Evolutionary conservation across 2,329 filamentous ascomycete species (phyloP), one percentile per base, ranked within the genome.

Genomic region (Aschersonia sp.): DNA sequence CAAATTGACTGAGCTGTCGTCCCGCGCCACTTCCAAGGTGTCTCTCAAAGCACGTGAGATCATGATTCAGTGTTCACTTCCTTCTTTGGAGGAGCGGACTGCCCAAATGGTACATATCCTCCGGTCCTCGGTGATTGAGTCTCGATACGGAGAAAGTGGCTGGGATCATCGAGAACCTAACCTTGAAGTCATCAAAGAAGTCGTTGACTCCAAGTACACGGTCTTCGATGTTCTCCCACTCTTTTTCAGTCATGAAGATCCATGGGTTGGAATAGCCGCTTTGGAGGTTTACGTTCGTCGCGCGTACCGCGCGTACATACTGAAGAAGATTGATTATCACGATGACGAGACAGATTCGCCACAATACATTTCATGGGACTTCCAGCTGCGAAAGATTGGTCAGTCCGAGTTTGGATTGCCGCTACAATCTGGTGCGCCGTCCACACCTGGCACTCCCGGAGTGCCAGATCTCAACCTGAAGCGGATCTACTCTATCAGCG

Each of bases 61-160:
- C 46, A 82, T 98, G 59, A 98, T 98, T 54, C 92, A 97, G 68
- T 96, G 88, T 63, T 89, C 92, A 47, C 78, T 98, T 63, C 92
- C 92, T 14, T 98, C 92, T 4, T 74, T 98, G 22, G 92, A 97
- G 66, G 92, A 98, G 75, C 83, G 92, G 56, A 85, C 86, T 30
- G 78, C 84, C 6, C 92, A 98, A 71, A 96, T 98, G 90, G 92
- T 97, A 72, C 90, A 97, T 67, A 98, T 98, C 54, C 75, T 98
- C 48, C 86, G 89, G 50, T 95, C 90, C 30, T 90, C 92, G 0
- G 92, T 98, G 29, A 80, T 96, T 6, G 88, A 98, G 66, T 95
- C 89, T n/a, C 83, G 86, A 56, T 98, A 98, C 60, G 92, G 92
- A 50, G 92, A 98, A 75, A 89, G 87, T 51, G 89, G 90, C 46